Evolutionary conservation across 768 basidiomycete genomes (phyloP), one percentile per base, ranked within the genome.

Genomic region (Pleurotus cornucopiae): DNA sequence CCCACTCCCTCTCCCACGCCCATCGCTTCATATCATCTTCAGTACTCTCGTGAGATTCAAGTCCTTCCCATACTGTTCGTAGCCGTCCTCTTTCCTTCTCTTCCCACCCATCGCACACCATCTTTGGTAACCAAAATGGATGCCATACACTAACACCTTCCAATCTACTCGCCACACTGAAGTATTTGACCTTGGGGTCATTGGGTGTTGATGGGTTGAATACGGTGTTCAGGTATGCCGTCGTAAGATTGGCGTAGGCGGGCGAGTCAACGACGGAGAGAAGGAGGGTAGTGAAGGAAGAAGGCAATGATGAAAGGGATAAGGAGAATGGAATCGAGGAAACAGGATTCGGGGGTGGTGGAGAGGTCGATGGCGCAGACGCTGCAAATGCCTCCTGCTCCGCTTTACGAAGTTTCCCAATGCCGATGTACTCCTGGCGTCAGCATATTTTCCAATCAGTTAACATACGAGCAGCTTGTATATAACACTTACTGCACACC

Each of bases 61-160:
- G 40, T 5, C 30, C 51, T 39, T 74, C 73, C 74, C 76, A 76
- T 4, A 62, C 49, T 40, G 64, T 64, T 47, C 72, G 75, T 20
- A 81, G 56, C 16, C 67, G 72, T 18, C 77, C 69, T 65, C 84
- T 70, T 63, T 83, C 77, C 54, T 74, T 77, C 58, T 82, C 80
- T 63, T 94, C 94, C 18, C 84, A 80, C 0, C 90, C 88, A 65
- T 99, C 96, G 38, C 98, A 75, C 26, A 99, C 88, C 73, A 95
- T 80, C 72, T 98, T 97, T 0, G 96, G 93, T 38, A 98, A 78
- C 94, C 96, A 99, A 53, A 99, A 84, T 0, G 97, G 97, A 68
- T 98, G 97, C 86, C 89, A 92, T 30, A 95, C 77, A 68, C 69
- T 83, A 60, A 88, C 77, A 45, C 74, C 70, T 14, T 76, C 72